Evolutionary conservation across 805 yeast species (phyloP).

Genomic region (Yarrowia hollandica): DNA sequence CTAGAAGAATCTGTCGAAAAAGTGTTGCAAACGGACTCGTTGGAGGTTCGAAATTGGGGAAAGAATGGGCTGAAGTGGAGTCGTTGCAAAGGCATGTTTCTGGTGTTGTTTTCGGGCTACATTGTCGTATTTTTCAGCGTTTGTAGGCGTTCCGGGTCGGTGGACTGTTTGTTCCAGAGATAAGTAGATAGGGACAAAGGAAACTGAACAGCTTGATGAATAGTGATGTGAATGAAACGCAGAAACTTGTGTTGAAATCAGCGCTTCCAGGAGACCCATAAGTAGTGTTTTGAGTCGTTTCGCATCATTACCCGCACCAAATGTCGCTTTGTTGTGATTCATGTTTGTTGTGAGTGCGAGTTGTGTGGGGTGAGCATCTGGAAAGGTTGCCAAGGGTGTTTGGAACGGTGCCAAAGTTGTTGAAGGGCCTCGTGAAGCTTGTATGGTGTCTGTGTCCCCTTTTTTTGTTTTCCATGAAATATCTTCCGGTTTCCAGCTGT

Average conservation of each 20-base stretch:
- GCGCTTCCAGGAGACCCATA: background rate
- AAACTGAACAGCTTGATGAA: background rate
- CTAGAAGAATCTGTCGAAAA: background rate
- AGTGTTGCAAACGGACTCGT: no score
- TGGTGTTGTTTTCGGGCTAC: background rate
- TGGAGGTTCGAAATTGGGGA: background rate
- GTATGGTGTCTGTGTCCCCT: background rate
- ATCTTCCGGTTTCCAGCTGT: background rate
- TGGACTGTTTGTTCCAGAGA: no score
- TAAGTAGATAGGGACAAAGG: no score
- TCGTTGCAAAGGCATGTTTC: background rate
- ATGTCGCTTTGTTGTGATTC: background rate
- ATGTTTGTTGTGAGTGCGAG: background rate
- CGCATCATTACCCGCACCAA: no score
- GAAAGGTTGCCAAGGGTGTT: background rate
- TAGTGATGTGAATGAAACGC: background rate
- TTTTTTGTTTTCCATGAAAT: background rate
- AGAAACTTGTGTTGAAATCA: background rate
- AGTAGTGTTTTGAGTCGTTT: no score
- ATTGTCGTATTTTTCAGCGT: no score
- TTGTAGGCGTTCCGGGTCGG: no score
- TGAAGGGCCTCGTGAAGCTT: no score
- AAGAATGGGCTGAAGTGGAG: background rate
- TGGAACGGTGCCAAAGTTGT: background rate
- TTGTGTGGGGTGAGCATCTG: background rate